phyloP scores from a whole-genome alignment of 805 yeast genomes.

The Kuraishia capsulata region DNA sequence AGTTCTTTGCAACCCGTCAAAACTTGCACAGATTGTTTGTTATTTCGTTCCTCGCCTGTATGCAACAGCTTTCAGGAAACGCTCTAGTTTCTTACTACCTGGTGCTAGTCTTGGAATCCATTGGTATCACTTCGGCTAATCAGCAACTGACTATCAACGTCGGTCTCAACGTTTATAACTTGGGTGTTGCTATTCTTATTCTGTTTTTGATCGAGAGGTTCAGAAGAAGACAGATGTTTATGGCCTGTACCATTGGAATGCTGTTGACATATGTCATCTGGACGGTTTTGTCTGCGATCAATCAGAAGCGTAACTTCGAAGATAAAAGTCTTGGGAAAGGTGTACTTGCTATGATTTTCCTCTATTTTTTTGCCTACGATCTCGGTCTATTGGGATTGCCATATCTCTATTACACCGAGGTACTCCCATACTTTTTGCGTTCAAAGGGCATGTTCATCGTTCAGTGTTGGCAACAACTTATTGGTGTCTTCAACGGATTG shows the following conservation, averaged over 20 bases:
- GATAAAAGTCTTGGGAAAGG: slow-evolving; percentile 32
- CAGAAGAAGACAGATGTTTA: slow-evolving; percentile 27
- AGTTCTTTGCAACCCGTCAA: slow-evolving; percentile 24
- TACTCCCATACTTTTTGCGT: slow-evolving; percentile 20
- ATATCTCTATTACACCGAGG: slow-evolving; percentile 33
- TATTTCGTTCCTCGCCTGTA: slow-evolving; percentile 18
- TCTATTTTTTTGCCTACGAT: slow-evolving; percentile 12
- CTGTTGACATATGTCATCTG: slow-evolving; percentile 28
- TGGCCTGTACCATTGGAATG: slow-evolving; percentile 27
- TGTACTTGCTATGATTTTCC: slow-evolving; percentile 43
- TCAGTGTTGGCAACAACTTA: slow-evolving; percentile 8
- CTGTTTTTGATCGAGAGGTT: slow-evolving; percentile 18
- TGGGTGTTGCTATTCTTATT: slow-evolving; percentile 21
- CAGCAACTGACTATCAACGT: slow-evolving; percentile 42
- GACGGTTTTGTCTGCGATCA: slow-evolving; percentile 36
- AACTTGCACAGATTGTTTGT: slow-evolving; percentile 29
- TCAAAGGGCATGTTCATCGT: slow-evolving; percentile 13
- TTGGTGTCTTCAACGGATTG: slow-evolving; percentile 12
- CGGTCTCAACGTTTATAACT: slow-evolving; percentile 38
- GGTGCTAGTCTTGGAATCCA: slow-evolving; percentile 35
- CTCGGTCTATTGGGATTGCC: slow-evolving; percentile 36
- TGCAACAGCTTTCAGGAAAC: slow-evolving; percentile 35
- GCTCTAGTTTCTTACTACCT: slow-evolving; percentile 39
- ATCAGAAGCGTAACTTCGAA: slow-evolving; percentile 24
- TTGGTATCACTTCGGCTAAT: slow-evolving; percentile 40